Evolutionary conservation across 345 rosid species (phyloP).

Genomic region (Kernera saxatilis): DNA sequence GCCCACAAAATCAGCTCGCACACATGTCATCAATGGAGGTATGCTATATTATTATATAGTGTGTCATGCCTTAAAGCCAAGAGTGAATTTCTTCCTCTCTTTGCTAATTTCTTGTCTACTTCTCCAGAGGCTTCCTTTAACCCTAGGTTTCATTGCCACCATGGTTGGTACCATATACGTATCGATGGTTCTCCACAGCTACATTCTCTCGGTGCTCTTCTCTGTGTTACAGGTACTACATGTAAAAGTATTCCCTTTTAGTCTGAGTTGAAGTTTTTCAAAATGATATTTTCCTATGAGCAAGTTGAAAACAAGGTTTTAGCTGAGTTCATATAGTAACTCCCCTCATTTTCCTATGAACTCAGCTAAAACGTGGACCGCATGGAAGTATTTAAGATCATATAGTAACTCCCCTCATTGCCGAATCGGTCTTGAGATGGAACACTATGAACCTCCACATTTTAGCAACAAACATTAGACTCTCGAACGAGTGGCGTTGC

Average conservation of each 20-base stretch:
- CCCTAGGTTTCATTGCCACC: slow-evolving; percentile 72
- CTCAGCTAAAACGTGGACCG: too few species aligned
- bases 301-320: background rate
- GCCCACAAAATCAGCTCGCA: slow-evolving; percentile 67
- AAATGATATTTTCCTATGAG: background rate
- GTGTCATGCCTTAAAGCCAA: background rate
- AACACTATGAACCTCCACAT: background rate
- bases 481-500: background rate
- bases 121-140: slow-evolving; percentile 83
- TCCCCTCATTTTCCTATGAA: too few species aligned
- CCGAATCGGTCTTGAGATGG: background rate
- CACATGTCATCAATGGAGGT: slow-evolving; percentile 96
- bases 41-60: background rate
- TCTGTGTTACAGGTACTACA: slow-evolving; percentile 77
- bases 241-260: background rate
- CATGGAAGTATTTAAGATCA: background rate
- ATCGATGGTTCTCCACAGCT: slow-evolving; percentile 92
- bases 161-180: slow-evolving; percentile 91
- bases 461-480: background rate
- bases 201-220: slow-evolving; percentile 83
- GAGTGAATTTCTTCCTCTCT: background rate
- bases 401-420: background rate
- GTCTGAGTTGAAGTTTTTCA: background rate
- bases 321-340: background rate
- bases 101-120: slow-evolving; percentile 4